Conservation (phyloP, 2,329 filamentous ascomycete genomes). For the Lomentospora prolificans region DNA sequence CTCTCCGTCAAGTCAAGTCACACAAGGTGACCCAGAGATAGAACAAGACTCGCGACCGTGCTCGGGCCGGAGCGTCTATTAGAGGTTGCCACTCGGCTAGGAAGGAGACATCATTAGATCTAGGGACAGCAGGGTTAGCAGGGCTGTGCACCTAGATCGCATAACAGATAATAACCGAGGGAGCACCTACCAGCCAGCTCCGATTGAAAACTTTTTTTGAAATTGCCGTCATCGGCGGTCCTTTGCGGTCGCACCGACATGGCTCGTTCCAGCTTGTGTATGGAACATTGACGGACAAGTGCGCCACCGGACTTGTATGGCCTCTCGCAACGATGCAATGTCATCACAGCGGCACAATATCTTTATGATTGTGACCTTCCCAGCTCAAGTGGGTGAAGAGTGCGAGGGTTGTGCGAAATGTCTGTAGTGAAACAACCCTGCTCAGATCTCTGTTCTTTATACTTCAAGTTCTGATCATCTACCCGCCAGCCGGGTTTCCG, state of each 20-base stretch:
- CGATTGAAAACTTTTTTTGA: conserved; percentile 46
- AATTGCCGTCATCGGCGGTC: conserved; percentile 19
- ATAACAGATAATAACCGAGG: neutral
- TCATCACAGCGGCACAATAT: conserved; percentile 9
- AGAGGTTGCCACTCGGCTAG: neutral
- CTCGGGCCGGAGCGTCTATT: neutral
- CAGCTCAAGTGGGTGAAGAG: conserved; percentile 2
- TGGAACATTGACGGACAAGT: no score
- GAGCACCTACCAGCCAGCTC: conserved; percentile 28
- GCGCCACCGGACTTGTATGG: no score
- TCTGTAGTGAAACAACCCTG: conserved; percentile 15
- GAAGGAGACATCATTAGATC: neutral
- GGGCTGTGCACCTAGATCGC: neutral
- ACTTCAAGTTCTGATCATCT: conserved; percentile 7
- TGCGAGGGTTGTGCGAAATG: neutral
- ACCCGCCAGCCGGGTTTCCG: conserved; percentile 6
- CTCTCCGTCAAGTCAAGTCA: no score
- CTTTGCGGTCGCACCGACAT: no score
- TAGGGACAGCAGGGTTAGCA: neutral
- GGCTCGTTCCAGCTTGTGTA: no score
- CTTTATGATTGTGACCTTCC: neutral
- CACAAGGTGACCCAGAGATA: no score
- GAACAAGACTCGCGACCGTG: neutral
- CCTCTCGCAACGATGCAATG: neutral
- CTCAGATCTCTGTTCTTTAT: conserved; percentile 43